Conservation (phyloP, 805 yeast species). For the Hanseniaspora pseudoguilliermondii region DNA sequence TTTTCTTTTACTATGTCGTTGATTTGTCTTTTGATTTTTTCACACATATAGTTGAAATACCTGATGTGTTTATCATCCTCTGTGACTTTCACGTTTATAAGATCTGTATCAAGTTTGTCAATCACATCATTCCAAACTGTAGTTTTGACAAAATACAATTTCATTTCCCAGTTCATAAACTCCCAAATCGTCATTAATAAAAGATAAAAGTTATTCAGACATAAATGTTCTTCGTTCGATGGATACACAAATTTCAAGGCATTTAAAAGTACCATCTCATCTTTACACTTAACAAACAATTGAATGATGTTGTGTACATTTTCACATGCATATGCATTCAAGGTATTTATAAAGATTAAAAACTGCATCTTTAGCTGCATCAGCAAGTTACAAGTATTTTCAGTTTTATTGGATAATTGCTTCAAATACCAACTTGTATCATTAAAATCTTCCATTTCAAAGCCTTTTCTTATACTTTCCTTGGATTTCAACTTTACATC, state of each 20-base stretch:
- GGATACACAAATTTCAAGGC: not conserved
- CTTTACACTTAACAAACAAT: slow-evolving; percentile 19
- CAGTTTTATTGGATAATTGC: slow-evolving; percentile 23
- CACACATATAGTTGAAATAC: not conserved
- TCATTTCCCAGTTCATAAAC: slow-evolving; percentile 21
- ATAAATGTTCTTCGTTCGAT: not conserved
- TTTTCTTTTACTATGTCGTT: not conserved
- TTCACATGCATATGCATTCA: slow-evolving; percentile 48
- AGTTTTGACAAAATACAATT: slow-evolving; percentile 18
- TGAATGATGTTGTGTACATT: slow-evolving; percentile 50
- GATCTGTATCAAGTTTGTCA: not conserved
- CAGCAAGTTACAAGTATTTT: slow-evolving; percentile 26
- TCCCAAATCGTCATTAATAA: slow-evolving; percentile 16
- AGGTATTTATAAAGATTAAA: slow-evolving; percentile 38
- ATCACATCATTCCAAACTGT: not conserved
- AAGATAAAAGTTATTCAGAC: slow-evolving; percentile 18
- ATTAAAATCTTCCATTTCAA: slow-evolving; percentile 38
- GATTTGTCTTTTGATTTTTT: not conserved
- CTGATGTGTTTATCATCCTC: not conserved
- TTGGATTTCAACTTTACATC: slow-evolving; percentile 22
- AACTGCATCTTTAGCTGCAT: slow-evolving; percentile 47
- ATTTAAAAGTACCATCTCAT: not conserved
- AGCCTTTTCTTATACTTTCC: slow-evolving; percentile 25
- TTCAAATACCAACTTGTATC: slow-evolving; percentile 53
- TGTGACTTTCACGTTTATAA: not conserved